These are phyloP conservation scores for Phytophthora syringae DNA, from an alignment of 352 stramenopile genomes.

Conservation along the genomic window DNA sequence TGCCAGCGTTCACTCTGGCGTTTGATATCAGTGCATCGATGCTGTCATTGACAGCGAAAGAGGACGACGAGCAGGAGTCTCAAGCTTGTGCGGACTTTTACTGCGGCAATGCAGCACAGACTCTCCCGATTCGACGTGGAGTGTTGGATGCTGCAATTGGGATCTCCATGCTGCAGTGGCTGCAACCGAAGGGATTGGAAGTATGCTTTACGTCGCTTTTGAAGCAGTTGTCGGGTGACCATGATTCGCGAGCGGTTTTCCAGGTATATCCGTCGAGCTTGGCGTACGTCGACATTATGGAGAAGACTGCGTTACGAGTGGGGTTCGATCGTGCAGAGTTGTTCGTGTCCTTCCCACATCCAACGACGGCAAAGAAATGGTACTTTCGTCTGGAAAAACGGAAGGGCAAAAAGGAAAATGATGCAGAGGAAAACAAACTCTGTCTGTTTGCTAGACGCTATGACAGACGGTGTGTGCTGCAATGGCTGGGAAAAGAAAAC, in stretches of 20 bases:
- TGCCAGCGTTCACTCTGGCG: conserved; percentile 52
- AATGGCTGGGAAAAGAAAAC: conserved; percentile 45
- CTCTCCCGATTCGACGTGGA: conserved; percentile 53
- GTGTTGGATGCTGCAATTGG: conserved; percentile 62
- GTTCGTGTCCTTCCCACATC: conserved; percentile 77
- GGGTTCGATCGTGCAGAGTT: conserved; percentile 62
- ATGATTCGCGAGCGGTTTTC: conserved; percentile 50
- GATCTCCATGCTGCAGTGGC: conserved; percentile 88
- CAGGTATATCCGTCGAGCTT: conserved; percentile 71
- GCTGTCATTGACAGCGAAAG: conserved; percentile 49
- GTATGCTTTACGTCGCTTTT: conserved; percentile 67
- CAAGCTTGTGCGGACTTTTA: conserved; percentile 54
- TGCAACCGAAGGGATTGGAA: conserved; percentile 60
- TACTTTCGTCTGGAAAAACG: conserved; percentile 58
- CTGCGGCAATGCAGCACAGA: conserved; percentile 70
- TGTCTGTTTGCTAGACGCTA: conserved; percentile 74
- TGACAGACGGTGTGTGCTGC: conserved; percentile 60
- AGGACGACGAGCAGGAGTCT: conserved; percentile 1
- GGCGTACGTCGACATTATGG: conserved; percentile 68
- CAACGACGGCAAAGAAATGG: conserved; percentile 79
- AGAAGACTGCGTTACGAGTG: conserved; percentile 45
- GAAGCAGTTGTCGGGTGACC: conserved; percentile 29
- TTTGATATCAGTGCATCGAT: conserved; percentile 84
- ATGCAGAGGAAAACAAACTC: conserved; percentile 16
- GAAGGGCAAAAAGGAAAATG: neutral